phyloP scores from a whole-genome alignment of 176 grass and related monocot species.

The Oropetium thomaeum region DNA sequence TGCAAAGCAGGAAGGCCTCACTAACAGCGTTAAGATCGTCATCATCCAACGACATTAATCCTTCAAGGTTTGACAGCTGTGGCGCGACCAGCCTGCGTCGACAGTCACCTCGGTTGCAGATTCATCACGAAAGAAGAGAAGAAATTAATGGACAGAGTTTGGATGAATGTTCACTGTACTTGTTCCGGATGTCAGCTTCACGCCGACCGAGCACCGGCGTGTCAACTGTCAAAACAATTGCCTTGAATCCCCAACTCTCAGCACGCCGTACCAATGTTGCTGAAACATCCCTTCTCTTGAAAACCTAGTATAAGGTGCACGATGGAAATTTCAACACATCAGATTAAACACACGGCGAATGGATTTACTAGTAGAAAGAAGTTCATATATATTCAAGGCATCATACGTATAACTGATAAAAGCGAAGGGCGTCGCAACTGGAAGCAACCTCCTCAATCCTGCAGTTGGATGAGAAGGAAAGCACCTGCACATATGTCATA shows the following conservation, averaged over 20 bases:
- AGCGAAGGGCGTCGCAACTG: constrained; percentile 65
- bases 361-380: neutral
- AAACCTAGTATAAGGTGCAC: constrained; percentile 50
- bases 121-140: neutral
- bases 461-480: constrained; percentile 69
- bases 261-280: constrained; percentile 59
- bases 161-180: constrained; percentile 22
- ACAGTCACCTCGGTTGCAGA: constrained; percentile 9
- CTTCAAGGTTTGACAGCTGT: constrained; percentile 49
- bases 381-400: neutral
- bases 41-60: constrained; percentile 47
- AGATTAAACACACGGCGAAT: neutral
- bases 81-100: constrained; percentile 53
- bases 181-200: constrained; percentile 86
- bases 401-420: constrained; percentile 95
- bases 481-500: constrained; percentile 48
- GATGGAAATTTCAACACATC: neutral
- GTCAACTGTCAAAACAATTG: constrained; percentile 90
- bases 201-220: constrained; percentile 71
- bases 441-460: constrained; percentile 80
- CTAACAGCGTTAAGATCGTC: constrained; percentile 47
- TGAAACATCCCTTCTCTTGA: constrained; percentile 69
- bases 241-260: constrained; percentile 71
- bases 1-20: neutral
- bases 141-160: neutral